A percentile compares a stretch with the other conserved stretches of the same genome.
phyloP scores from a whole-genome alignment of 108 stramenopile genomes.

The Cyclostephanos tholiformis region DNA sequence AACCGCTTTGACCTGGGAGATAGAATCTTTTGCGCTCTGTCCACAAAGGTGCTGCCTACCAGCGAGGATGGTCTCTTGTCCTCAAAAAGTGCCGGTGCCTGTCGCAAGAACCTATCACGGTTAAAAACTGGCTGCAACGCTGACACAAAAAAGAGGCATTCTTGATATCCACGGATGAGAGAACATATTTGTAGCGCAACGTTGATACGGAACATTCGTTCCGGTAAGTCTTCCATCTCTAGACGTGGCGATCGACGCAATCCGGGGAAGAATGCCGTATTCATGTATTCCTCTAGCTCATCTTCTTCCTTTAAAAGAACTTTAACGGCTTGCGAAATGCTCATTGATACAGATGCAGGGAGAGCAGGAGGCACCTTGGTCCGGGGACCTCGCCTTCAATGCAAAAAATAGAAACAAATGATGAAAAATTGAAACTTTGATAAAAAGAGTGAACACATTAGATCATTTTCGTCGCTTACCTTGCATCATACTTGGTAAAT shows the following conservation, averaged over 20 bases:
- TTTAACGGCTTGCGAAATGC: slow-evolving; percentile 77
- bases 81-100: slow-evolving; percentile 79
- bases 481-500: slow-evolving; percentile 54
- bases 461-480: slow-evolving; percentile 27
- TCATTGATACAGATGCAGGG: slow-evolving; percentile 71
- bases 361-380: slow-evolving; percentile 73
- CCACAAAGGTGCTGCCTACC: slow-evolving; percentile 20
- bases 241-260: slow-evolving; percentile 68
- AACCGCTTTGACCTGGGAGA: slow-evolving; percentile 82
- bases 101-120: slow-evolving; percentile 80
- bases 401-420: too few species aligned
- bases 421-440: too few species aligned
- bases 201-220: slow-evolving; percentile 80
- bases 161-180: slow-evolving; percentile 81
- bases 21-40: slow-evolving; percentile 45
- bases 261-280: slow-evolving; percentile 43
- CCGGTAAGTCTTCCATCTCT: slow-evolving; percentile 77
- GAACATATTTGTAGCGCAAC: slow-evolving; percentile 83
- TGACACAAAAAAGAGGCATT: slow-evolving; percentile 73
- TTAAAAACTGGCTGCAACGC: slow-evolving; percentile 83
- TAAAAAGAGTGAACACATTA: too few species aligned
- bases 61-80: slow-evolving; percentile 53
- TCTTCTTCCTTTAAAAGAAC: slow-evolving; percentile 75
- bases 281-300: slow-evolving; percentile 69
- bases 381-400: slow-evolving; percentile 43